Evolutionary conservation across 164 flowering plant species (phyloP).

Genomic region (Protea cynaroides): DNA sequence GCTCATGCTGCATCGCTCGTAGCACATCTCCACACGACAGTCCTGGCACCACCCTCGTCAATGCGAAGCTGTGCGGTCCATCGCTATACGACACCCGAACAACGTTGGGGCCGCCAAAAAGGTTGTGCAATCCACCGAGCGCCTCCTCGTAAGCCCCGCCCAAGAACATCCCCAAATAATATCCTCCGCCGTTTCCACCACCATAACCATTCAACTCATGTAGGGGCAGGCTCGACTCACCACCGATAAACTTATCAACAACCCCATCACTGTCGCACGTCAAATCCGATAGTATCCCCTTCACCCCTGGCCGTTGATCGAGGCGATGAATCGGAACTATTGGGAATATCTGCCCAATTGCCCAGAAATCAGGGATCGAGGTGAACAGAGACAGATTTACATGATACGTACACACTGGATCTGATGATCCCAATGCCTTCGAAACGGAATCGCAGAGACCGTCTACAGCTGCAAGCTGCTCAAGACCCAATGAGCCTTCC

Average conservation of each 20-base stretch:
- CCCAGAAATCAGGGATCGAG: constrained; percentile 96
- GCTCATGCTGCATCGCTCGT: constrained; percentile 97
- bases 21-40: constrained; percentile 79
- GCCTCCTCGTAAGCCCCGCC: constrained; percentile 99
- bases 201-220: constrained; percentile 60
- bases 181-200: constrained; percentile 29
- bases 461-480: constrained; percentile 82
- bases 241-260: constrained; percentile 86
- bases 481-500: constrained; percentile 71
- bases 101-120: constrained; percentile 94
- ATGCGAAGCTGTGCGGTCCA: constrained; percentile 89
- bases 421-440: constrained; percentile 46
- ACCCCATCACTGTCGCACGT: constrained; percentile 99
- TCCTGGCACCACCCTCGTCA: constrained; percentile 80
- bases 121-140: constrained; percentile 93
- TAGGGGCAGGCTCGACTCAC: constrained; percentile 70
- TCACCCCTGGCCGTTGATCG: constrained; percentile 59
- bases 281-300: constrained; percentile 77
- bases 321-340: constrained; percentile 85
- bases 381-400: constrained; percentile 91
- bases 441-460: constrained; percentile 58
- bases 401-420: constrained; percentile 63
- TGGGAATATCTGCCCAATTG: constrained; percentile 86
- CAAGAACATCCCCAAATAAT: constrained; percentile 93
- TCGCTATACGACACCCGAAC: constrained; percentile 86